A percentile compares a stretch with the other conserved stretches of the same genome.
Conservation (phyloP, 768 basidiomycete species). For the Boletus rubropictus region DNA sequence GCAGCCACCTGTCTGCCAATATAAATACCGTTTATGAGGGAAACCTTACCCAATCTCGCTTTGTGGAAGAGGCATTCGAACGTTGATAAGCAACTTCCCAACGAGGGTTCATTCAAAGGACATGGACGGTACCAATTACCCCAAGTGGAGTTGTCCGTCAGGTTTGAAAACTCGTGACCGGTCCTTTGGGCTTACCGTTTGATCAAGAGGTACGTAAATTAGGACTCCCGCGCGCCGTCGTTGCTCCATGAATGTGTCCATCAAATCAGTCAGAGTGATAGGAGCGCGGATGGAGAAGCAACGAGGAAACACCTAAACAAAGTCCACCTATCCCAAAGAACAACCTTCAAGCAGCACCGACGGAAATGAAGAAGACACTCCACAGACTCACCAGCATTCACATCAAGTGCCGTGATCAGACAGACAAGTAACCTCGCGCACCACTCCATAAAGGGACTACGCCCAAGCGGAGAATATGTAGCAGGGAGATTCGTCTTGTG, state of each 20-base stretch:
- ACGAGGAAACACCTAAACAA: neutral
- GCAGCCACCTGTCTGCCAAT: too few relatives aligned
- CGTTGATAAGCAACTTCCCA: too few relatives aligned
- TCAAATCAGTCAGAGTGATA: neutral
- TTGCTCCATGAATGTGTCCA: neutral
- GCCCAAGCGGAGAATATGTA: neutral
- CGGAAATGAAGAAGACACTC: neutral
- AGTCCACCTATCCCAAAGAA: neutral
- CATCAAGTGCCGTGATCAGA: neutral
- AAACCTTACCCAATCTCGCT: too few relatives aligned
- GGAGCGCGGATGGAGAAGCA: neutral
- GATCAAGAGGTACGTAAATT: neutral
- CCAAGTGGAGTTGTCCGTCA: too few relatives aligned
- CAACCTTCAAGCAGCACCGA: neutral
- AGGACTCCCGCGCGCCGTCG: neutral
- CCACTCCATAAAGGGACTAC: neutral
- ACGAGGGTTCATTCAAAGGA: too few relatives aligned
- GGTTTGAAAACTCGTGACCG: too few relatives aligned
- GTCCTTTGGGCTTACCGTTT: neutral
- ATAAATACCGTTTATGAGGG: too few relatives aligned
- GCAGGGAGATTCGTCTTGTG: neutral
- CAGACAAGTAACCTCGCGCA: neutral
- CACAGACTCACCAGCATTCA: neutral
- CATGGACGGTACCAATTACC: too few relatives aligned
- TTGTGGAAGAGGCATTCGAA: too few relatives aligned